Evolutionary conservation across 495 filamentous ascomycete species (phyloP).

Genomic region (Penicillium mononematosum): DNA sequence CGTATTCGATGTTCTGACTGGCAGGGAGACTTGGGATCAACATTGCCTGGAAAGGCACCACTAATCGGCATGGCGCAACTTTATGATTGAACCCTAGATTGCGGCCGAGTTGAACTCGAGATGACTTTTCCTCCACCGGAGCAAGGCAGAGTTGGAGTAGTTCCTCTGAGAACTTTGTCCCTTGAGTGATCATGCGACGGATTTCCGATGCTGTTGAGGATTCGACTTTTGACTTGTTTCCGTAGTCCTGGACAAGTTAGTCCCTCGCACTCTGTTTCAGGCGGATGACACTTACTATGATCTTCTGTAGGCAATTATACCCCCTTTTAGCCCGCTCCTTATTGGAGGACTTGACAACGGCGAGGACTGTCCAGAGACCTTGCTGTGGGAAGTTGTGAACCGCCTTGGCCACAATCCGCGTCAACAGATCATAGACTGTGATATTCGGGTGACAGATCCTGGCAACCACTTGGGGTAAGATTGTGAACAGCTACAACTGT

Average conservation of each 20-base stretch:
- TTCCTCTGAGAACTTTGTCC: constrained; percentile 80
- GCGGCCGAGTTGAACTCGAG: constrained; percentile 67
- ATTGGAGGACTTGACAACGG: constrained; percentile 64
- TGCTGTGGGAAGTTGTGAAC: constrained; percentile 80
- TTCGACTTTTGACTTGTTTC: constrained; percentile 45
- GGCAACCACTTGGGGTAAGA: constrained; percentile 86
- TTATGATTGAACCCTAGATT: constrained; percentile 83
- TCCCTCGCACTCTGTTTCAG: background rate
- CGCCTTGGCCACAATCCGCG: constrained; percentile 77
- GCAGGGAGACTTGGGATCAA: constrained; percentile 80
- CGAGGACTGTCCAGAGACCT: constrained; percentile 88
- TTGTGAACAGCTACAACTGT: constrained; percentile 70
- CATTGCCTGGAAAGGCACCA: constrained; percentile 82
- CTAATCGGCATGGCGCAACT: constrained; percentile 75
- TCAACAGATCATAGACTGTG: constrained; percentile 70
- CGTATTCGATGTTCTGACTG: constrained; percentile 62
- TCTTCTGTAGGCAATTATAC: constrained; percentile 49
- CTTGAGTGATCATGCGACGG: constrained; percentile 68
- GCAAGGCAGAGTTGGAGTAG: constrained; percentile 77
- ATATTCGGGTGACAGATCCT: constrained; percentile 82
- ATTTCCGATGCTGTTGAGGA: constrained; percentile 50
- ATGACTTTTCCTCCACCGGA: constrained; percentile 65
- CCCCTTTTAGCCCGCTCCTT: constrained; percentile 51
- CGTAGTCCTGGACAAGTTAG: constrained; percentile 40
- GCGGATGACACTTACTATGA: constrained; percentile 29